Conservation (phyloP, 371 early-diverging fungal genomes). For the Mortierella sp. region DNA sequence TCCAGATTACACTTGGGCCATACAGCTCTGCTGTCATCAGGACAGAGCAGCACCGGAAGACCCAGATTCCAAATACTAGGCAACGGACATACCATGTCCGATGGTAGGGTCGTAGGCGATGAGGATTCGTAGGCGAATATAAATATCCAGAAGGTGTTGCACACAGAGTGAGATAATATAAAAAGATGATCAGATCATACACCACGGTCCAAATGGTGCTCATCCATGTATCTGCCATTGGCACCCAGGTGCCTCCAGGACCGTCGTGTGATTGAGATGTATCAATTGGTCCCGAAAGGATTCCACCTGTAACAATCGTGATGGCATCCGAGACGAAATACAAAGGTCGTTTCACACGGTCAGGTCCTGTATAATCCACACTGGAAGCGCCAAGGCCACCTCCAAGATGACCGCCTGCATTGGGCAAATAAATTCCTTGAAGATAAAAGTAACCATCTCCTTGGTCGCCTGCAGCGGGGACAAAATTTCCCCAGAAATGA, state of each 20-base stretch:
- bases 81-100: constrained; percentile 51
- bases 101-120: constrained; percentile 46
- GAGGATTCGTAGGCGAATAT: constrained; percentile 45
- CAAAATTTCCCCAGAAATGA: constrained; percentile 63
- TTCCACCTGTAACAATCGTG: constrained; percentile 30
- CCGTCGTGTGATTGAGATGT: not conserved
- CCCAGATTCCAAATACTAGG: constrained; percentile 48
- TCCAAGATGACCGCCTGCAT: constrained; percentile 38
- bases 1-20: constrained; percentile 48
- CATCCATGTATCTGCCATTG: constrained; percentile 85
- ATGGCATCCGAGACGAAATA: constrained; percentile 29
- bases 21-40: constrained; percentile 48
- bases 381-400: constrained; percentile 33
- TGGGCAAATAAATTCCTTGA: constrained; percentile 61
- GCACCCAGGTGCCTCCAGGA: constrained; percentile 72
- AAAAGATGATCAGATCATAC: constrained; percentile 59
- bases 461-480: constrained; percentile 61
- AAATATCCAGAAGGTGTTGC: constrained; percentile 47
- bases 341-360: constrained; percentile 20
- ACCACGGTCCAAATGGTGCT: constrained; percentile 60
- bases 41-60: constrained; percentile 45
- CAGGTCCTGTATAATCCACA: constrained; percentile 34
- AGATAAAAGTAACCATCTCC: constrained; percentile 67
- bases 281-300: not conserved
- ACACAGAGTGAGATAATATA: constrained; percentile 52